Conservation (phyloP, 1,139 yeast genomes). For the Suhomyces taliae region DNA sequence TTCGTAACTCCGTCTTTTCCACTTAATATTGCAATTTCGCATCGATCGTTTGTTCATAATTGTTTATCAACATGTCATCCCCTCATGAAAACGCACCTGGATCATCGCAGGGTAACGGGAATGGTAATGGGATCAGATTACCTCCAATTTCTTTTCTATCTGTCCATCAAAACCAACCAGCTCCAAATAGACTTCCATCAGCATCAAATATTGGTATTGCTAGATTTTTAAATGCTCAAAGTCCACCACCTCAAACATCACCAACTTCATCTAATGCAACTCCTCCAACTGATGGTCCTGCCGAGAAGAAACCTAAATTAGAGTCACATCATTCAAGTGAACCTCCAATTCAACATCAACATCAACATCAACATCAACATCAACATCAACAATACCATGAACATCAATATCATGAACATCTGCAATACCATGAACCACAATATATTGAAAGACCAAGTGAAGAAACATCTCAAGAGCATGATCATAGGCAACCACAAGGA, state of each 20-base stretch:
- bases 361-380: background rate
- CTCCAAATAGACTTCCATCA: constrained; percentile 18
- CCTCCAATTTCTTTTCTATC: constrained; percentile 33
- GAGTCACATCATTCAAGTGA: background rate
- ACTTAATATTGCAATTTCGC: no score
- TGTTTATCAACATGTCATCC: constrained; percentile 5
- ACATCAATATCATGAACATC: background rate
- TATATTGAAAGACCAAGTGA: background rate
- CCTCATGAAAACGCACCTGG: constrained; percentile 8
- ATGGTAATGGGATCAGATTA: constrained; percentile 21
- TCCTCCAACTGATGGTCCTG: constrained; percentile 1
- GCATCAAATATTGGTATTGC: constrained; percentile 23
- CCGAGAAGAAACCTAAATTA: constrained; percentile 4
- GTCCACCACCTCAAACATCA: constrained; percentile 6
- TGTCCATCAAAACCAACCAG: constrained; percentile 13
- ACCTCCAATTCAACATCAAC: background rate
- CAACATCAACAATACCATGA: no score
- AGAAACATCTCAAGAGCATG: background rate
- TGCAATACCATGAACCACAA: constrained; percentile 1
- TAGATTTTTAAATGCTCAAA: constrained; percentile 17
- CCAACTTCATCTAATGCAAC: background rate
- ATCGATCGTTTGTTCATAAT: no score
- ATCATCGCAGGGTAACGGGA: constrained; percentile 4
- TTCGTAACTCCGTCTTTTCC: no score
- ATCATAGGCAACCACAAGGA: background rate